Base-by-base conservation (phyloP, 139 green algal species). In the Coelastrella sp. region DNA sequence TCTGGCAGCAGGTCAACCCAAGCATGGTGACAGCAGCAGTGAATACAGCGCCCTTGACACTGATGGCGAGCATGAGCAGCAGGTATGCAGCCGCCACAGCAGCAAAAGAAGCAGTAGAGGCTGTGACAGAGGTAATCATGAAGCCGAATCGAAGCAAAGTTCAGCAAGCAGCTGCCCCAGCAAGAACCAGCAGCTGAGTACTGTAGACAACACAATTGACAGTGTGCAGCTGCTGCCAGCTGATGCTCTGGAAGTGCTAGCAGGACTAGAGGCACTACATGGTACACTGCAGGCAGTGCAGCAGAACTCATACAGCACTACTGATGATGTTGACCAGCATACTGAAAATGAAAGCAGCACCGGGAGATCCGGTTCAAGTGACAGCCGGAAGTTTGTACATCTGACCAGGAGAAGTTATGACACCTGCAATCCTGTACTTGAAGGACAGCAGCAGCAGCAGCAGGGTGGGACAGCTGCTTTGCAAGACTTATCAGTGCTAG, bases 181-280 rank as follows among this genome's bases (percentile, higher is more conserved):
- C 45, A 57, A 2, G 8, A 53, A 8, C 45, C 45, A 53, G 45
- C 45, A 53, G 45, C n/a, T n/a, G n/a, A n/a, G n/a, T n/a, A n/a
- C n/a, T n/a, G n/a, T n/a, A n/a, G n/a, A n/a, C n/a, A n/a, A n/a
- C n/a, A n/a, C n/a, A n/a, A n/a, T n/a, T n/a, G n/a, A n/a, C n/a
- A n/a, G n/a, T n/a, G n/a, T n/a, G n/a, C n/a, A 57, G 48, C 48
- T 57, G 30, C 66, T 48, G 35, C 3, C 4, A 0, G 34, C 30
- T 15, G 66, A 57, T 53, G 71, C 68, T 37, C 11, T 8, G 7
- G 40, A 63, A 17, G 30, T 79, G 43, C n/a, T 79, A n/a, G 5
- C 8, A 3, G 73, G 35, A 0, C 23, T 81, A 17, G 73, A 81
- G 73, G 37, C 67, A 23, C 73, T 81, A 34, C 75, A 82, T 57